These are phyloP conservation scores for Boletus rex-veris DNA, from an alignment of 768 basidiomycete species.

Conservation along the genomic window DNA sequence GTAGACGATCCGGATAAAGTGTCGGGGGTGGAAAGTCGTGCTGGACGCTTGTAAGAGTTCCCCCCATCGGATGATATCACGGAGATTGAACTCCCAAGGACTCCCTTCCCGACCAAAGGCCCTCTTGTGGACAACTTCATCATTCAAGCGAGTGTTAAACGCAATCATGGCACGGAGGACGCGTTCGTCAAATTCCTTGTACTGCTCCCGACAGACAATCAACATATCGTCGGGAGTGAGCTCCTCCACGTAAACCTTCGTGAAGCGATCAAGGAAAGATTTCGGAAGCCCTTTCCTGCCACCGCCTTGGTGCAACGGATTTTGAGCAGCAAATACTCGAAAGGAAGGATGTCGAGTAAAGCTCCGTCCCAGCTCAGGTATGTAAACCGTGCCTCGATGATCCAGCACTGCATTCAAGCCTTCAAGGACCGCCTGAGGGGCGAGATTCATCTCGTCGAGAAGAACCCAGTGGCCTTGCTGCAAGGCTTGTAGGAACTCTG, in stretches of 20 bases:
- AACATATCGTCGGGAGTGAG: constrained; percentile 74
- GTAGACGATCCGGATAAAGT: constrained; percentile 71
- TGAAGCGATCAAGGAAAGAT: constrained; percentile 97
- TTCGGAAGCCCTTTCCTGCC: constrained; percentile 96
- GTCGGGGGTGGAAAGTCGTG: constrained; percentile 46
- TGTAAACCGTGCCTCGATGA: constrained; percentile 91
- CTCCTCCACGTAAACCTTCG: constrained; percentile 93
- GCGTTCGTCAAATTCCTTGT: constrained; percentile 53
- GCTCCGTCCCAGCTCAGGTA: constrained; percentile 89
- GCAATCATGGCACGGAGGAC: constrained; percentile 71
- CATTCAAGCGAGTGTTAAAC: constrained; percentile 71
- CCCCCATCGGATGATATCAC: constrained; percentile 91
- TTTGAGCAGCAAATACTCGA: constrained; percentile 96
- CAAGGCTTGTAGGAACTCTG: constrained; percentile 89
- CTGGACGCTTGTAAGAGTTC: constrained; percentile 42
- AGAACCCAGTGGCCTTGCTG: constrained; percentile 98
- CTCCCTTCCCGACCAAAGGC: constrained; percentile 74
- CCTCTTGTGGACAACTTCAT: constrained; percentile 59
- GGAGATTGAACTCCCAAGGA: constrained; percentile 98
- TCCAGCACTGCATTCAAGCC: constrained; percentile 95
- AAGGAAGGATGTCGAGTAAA: constrained; percentile 91
- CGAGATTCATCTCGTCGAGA: constrained; percentile 98
- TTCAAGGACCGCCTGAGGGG: constrained; percentile 94
- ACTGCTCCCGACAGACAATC: constrained; percentile 71
- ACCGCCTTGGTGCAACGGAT: constrained; percentile 93